Conservation (phyloP, 1,139 yeast genomes). For the Zygosaccharomyces sapae region DNA sequence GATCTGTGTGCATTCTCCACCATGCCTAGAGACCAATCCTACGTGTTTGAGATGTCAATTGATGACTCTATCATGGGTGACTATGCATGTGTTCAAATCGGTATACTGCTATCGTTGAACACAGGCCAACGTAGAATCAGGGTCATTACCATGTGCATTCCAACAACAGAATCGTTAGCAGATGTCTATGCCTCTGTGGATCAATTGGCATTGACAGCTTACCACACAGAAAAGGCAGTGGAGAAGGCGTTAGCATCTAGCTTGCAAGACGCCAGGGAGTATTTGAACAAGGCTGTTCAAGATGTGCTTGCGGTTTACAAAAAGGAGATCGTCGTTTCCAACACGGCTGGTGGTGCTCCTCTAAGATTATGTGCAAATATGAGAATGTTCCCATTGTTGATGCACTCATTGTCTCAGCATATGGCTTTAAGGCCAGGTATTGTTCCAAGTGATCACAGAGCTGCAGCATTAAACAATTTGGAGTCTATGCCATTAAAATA, state of each 20-base stretch:
- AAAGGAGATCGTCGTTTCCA: conserved; percentile 86
- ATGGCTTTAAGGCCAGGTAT: conserved; percentile 79
- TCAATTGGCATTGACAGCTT: conserved; percentile 83
- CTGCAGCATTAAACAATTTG: conserved; percentile 80
- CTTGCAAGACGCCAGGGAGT: conserved; percentile 77
- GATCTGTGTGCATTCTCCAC: conserved; percentile 96
- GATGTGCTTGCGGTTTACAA: conserved; percentile 80
- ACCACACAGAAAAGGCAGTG: conserved; percentile 77
- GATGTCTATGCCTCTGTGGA: conserved; percentile 95
- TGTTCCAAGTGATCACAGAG: conserved; percentile 90
- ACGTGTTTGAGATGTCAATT: conserved; percentile 76
- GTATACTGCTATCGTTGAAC: conserved; percentile 85
- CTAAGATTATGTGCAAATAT: conserved; percentile 83
- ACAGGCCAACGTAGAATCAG: conserved; percentile 92
- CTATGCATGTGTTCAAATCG: conserved; percentile 81
- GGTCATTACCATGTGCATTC: conserved; percentile 83
- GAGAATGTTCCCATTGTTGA: conserved; percentile 85
- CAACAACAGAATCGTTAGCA: conserved; percentile 72
- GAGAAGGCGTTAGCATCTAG: conserved; percentile 69
- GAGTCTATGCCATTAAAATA: conserved; percentile 79
- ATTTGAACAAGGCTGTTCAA: conserved; percentile 57
- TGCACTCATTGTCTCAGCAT: conserved; percentile 80
- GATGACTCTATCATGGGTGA: conserved; percentile 84
- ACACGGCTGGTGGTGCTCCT: conserved; percentile 84
- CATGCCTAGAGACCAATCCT: conserved; percentile 94